Evolutionary conservation across 768 basidiomycete species (phyloP), one percentile per base, ranked within the genome.

Genomic region (Kwoniella botswanensis): DNA sequence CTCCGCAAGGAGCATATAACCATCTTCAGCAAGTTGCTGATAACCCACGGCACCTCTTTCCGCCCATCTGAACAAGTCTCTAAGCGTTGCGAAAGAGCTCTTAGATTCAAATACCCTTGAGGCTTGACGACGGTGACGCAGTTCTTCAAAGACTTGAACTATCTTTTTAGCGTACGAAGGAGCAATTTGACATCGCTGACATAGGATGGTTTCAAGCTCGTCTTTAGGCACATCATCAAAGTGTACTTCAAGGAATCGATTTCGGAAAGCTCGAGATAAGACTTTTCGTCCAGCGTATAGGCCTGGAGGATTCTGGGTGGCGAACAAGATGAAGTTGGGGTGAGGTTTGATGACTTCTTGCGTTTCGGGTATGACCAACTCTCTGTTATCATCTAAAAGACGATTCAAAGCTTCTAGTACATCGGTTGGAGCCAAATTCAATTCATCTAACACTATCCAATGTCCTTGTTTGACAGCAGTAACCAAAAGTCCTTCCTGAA

Each of bases 31-130:
- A 65, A 99, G 86, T 77, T 97, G 91, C 78, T 97, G 93, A 81
- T 94, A 93, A 10, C 92, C 90, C 60, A 92, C 85, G 1, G 94
- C 94, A 68, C 93, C 92, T 68, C 97, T 86, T 4, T 90, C 91
- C 7, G 94, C 97, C 97, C 97, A 99, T 55, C 97, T 89, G 85
- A 99, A 99, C 18, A 99, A 86, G 81, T 99, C 97, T 52, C 97
- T 92, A 4, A 99, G 88, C 1, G 97, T 99, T 0, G 93, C 97
- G 79, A 98, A 99, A 0, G 94, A 92, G 60, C 96, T 92, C 83
- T 95, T 98, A 80, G 94, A 96, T 84, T 99, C 97, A 80, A 99
- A 99, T 46, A 99, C 92, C 29, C 97, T 89, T 46, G 92, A 88
- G 0, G 90, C 88, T 82, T 98, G 95, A 7, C 97, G 88, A 35